phyloP scores from a whole-genome alignment of 2,329 filamentous ascomycete species.

The Pseudonectria foliicola region DNA sequence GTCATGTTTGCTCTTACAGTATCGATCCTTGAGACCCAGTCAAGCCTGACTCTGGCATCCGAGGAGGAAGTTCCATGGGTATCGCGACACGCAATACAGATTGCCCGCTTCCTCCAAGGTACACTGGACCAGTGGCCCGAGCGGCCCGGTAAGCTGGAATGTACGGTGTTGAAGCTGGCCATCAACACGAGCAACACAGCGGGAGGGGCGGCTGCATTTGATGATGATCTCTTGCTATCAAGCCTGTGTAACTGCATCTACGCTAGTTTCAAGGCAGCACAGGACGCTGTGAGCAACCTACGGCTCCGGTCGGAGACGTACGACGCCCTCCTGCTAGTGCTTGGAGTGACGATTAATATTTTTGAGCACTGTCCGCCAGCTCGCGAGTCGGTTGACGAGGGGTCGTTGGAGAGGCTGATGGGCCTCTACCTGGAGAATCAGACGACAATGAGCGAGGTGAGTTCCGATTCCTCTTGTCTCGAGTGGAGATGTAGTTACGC shows the following conservation, averaged over 20 bases:
- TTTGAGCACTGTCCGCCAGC: conserved; percentile 67
- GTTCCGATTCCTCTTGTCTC: conserved; percentile 17
- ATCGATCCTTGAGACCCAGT: conserved; percentile 30
- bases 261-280: conserved; percentile 40
- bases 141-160: conserved; percentile 20
- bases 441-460: conserved; percentile 60
- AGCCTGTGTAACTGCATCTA: conserved; percentile 44
- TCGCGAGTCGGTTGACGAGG: conserved; percentile 31
- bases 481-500: not conserved
- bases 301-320: conserved; percentile 45
- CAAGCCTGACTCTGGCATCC: conserved; percentile 19
- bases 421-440: conserved; percentile 61
- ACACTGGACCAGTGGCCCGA: conserved; percentile 25
- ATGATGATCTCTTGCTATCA: conserved; percentile 48
- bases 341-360: conserved; percentile 83
- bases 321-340: conserved; percentile 67
- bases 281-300: conserved; percentile 40
- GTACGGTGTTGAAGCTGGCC: conserved; percentile 48
- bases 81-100: conserved; percentile 21
- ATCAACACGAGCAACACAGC: conserved; percentile 85
- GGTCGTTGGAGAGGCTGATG: conserved; percentile 53
- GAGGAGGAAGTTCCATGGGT: conserved; percentile 16
- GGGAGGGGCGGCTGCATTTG: conserved; percentile 61
- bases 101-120: conserved; percentile 23
- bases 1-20: conserved; percentile 39